These are phyloP conservation scores for Mrakia frigida DNA, from an alignment of 768 basidiomycete genomes.

Conservation along the genomic window DNA sequence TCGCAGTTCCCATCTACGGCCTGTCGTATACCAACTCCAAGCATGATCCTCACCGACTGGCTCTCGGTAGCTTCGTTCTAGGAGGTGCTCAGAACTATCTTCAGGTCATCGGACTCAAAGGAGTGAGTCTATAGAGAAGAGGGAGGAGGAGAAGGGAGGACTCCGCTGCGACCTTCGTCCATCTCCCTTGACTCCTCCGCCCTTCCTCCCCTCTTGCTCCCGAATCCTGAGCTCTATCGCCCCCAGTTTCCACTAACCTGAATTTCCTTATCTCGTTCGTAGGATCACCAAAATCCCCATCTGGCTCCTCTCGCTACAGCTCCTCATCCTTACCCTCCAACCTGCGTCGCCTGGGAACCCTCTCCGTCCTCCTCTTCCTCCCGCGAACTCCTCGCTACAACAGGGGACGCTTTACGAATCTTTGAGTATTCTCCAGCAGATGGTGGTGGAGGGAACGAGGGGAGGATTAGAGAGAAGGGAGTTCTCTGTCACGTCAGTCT, in stretches of 20 bases:
- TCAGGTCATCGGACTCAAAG: constrained; percentile 6
- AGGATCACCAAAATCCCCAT: constrained; percentile 65
- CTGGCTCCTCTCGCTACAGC: constrained; percentile 80
- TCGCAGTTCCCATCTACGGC: constrained; percentile 42
- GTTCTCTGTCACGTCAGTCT: constrained; percentile 54
- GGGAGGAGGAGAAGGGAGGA: constrained; percentile 40
- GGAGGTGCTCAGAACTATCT: constrained; percentile 21
- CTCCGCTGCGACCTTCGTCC: constrained; percentile 76
- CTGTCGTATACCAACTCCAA: constrained; percentile 44
- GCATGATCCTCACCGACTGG: constrained; percentile 10
- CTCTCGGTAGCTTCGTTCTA: constrained; percentile 16
- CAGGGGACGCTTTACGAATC: constrained; percentile 84
- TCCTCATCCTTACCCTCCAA: constrained; percentile 86
- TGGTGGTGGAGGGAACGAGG: constrained; percentile 50
- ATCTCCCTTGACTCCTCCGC: constrained; percentile 50
- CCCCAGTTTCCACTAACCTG: neutral
- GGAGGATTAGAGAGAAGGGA: constrained; percentile 28
- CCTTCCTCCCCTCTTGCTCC: no score
- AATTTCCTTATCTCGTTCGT: neutral
- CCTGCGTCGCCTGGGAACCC: constrained; percentile 90
- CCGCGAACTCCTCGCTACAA: constrained; percentile 81
- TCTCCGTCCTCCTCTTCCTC: constrained; percentile 48
- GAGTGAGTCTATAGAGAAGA: neutral
- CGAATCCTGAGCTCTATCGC: no score
- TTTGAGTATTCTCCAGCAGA: constrained; percentile 79